These are phyloP conservation scores for Thelonectria olida DNA, from an alignment of 2,329 filamentous ascomycete species.

Conservation along the genomic window DNA sequence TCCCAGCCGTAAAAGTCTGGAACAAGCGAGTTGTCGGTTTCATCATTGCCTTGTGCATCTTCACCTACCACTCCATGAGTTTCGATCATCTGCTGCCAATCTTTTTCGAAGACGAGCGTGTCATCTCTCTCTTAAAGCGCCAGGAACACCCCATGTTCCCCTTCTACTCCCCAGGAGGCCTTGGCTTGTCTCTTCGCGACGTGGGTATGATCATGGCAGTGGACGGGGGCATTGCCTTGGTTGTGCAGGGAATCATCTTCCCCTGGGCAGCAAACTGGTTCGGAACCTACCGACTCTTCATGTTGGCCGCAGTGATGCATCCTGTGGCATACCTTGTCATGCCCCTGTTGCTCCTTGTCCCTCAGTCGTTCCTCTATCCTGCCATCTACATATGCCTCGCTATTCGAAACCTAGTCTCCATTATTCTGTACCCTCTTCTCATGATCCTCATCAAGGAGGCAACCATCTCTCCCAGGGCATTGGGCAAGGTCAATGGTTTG, in stretches of 20 bases:
- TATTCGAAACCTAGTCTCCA: constrained; percentile 68
- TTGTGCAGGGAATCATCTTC: constrained; percentile 69
- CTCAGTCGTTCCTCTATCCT: constrained; percentile 58
- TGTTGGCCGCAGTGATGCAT: constrained; percentile 67
- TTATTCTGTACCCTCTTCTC: constrained; percentile 72
- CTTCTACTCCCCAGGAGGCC: constrained; percentile 68
- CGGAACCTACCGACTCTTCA: constrained; percentile 68
- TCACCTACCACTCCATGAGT: constrained; percentile 95
- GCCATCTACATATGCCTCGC: constrained; percentile 68
- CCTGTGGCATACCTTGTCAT: constrained; percentile 69
- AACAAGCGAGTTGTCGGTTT: constrained; percentile 75
- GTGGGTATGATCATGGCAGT: constrained; percentile 70
- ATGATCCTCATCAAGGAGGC: constrained; percentile 75
- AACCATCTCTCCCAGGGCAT: constrained; percentile 62
- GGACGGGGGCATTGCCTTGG: constrained; percentile 66
- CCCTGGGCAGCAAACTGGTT: constrained; percentile 66
- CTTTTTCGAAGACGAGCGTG: constrained; percentile 83
- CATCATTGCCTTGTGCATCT: constrained; percentile 84
- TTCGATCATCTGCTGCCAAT: constrained; percentile 93
- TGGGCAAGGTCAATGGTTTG: constrained; percentile 73
- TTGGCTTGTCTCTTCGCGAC: constrained; percentile 69
- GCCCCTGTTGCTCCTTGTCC: constrained; percentile 65
- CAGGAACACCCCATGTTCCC: constrained; percentile 47
- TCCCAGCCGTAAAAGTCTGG: constrained; percentile 53
- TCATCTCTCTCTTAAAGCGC: constrained; percentile 49